A percentile compares a stretch with the other conserved stretches of the same genome.
phyloP scores from a whole-genome alignment of 1,284 basidiomycete species.

The Fomitopsis betulina region DNA sequence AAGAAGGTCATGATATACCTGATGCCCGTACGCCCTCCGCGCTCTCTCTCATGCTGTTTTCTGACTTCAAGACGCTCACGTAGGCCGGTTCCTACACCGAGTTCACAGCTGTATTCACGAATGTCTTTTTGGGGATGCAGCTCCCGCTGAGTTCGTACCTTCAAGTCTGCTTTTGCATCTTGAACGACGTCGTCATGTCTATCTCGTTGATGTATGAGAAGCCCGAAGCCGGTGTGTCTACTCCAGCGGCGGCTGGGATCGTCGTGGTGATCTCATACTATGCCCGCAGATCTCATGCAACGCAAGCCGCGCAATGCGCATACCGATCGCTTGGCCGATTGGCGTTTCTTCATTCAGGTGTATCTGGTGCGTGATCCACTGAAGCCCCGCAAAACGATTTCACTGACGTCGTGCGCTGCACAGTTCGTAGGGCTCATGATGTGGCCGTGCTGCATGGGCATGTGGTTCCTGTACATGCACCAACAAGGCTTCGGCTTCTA shows the following conservation, averaged over 20 bases:
- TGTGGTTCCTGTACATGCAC: slow-evolving; percentile 33
- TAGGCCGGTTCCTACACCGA: slow-evolving; percentile 48
- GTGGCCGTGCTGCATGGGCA: slow-evolving; percentile 44
- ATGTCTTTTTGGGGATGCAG: slow-evolving; percentile 42
- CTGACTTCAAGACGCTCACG: too few species aligned
- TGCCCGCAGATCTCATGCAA: slow-evolving; percentile 39
- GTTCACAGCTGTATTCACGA: slow-evolving; percentile 61
- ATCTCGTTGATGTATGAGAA: slow-evolving; percentile 48
- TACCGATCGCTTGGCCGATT: slow-evolving; percentile 46
- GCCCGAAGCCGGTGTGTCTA: slow-evolving; percentile 40
- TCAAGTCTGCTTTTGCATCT: slow-evolving; percentile 41
- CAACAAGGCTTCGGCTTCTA: slow-evolving; percentile 51
- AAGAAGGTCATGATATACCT: slow-evolving; percentile 49
- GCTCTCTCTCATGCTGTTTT: background rate
- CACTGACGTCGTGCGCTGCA: slow-evolving; percentile 21
- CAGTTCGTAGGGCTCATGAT: slow-evolving; percentile 43
- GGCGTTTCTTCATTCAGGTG: slow-evolving; percentile 54
- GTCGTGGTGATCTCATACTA: slow-evolving; percentile 6
- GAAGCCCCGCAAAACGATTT: slow-evolving; percentile 23
- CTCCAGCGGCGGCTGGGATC: too few species aligned
- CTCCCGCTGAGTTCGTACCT: slow-evolving; percentile 38
- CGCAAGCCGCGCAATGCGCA: slow-evolving; percentile 63
- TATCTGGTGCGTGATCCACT: slow-evolving; percentile 57
- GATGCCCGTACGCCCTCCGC: slow-evolving; percentile 33
- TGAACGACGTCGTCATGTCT: slow-evolving; percentile 47